Evolutionary conservation across 2,329 filamentous ascomycete genomes (phyloP).

Genomic region (Lachnum nothofagi): DNA sequence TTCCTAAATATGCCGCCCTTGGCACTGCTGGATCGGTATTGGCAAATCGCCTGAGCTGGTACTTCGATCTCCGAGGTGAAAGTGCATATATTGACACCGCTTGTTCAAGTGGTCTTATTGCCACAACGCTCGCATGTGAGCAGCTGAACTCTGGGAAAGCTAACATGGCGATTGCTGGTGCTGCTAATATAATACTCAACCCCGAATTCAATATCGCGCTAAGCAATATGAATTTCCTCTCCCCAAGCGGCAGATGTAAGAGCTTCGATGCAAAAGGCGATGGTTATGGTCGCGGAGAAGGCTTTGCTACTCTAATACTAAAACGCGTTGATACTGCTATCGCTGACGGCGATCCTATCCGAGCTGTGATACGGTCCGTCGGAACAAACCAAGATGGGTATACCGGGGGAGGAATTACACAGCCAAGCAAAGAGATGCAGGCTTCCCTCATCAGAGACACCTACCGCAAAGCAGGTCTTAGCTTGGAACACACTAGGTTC

Average conservation of each 20-base stretch:
- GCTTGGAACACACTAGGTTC: conserved; percentile 5
- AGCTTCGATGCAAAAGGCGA: conserved; percentile 18
- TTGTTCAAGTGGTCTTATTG: conserved; percentile 51
- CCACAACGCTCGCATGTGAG: conserved; percentile 48
- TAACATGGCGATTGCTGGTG: conserved; percentile 37
- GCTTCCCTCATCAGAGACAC: conserved; percentile 9
- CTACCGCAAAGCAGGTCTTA: conserved; percentile 9
- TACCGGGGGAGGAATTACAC: conserved; percentile 41
- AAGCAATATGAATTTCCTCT: conserved; percentile 3
- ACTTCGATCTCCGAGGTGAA: conserved; percentile 44
- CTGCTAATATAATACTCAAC: conserved; percentile 32
- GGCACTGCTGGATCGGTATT: conserved; percentile 38
- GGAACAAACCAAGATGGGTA: conserved; percentile 42
- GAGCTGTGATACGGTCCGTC: conserved; percentile 38
- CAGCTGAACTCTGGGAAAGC: conserved; percentile 42
- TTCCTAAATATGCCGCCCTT: conserved; percentile 31
- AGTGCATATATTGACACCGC: conserved; percentile 54
- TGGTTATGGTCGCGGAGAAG: conserved; percentile 45
- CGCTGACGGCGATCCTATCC: conserved; percentile 38
- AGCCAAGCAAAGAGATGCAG: conserved; percentile 43
- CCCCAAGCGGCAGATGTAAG: conserved; percentile 7
- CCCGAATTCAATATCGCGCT: conserved; percentile 33
- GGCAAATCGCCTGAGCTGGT: conserved; percentile 50
- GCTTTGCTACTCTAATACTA: conserved; percentile 37
- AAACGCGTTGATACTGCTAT: conserved; percentile 40